Conservation (phyloP, 1,284 basidiomycete species). For the Volvariella volvacea region DNA sequence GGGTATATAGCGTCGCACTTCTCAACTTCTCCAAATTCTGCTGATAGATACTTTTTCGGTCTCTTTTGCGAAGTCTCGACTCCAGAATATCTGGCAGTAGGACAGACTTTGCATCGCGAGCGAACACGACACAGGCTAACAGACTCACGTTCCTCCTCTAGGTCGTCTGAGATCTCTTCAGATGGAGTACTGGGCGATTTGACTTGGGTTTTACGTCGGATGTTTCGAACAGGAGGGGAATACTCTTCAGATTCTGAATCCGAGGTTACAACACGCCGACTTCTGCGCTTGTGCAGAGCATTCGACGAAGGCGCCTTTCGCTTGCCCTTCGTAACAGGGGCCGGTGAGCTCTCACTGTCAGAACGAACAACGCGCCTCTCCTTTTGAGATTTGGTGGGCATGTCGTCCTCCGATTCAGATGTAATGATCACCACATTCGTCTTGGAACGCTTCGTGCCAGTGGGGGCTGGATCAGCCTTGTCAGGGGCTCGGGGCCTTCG, state of each 20-base stretch:
- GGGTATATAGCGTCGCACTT: slow-evolving; percentile 27
- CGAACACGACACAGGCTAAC: too few relatives aligned
- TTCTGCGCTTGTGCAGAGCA: too few relatives aligned
- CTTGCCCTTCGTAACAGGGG: neutral
- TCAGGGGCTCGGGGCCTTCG: too few relatives aligned
- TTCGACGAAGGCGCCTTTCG: neutral
- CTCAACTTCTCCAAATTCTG: slow-evolving; percentile 60
- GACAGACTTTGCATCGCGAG: too few relatives aligned
- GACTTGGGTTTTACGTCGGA: neutral
- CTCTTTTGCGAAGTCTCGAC: slow-evolving; percentile 52
- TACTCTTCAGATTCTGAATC: slow-evolving; percentile 11
- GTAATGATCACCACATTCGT: too few relatives aligned
- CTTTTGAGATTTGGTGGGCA: too few relatives aligned
- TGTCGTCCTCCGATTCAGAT: too few relatives aligned
- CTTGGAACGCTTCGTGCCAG: too few relatives aligned
- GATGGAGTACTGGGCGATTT: too few relatives aligned
- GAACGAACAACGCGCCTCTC: slow-evolving; percentile 2
- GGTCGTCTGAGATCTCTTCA: slow-evolving; percentile 23
- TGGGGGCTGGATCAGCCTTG: too few relatives aligned
- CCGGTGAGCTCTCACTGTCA: slow-evolving; percentile 4
- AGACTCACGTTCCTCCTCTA: slow-evolving; percentile 42
- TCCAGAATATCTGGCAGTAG: slow-evolving; percentile 66
- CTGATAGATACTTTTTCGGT: slow-evolving; percentile 54
- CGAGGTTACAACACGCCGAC: too few relatives aligned
- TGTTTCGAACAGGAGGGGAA: neutral